Evolutionary conservation across 2,329 filamentous ascomycete species (phyloP).

Genomic region (Penicillium sp.): DNA sequence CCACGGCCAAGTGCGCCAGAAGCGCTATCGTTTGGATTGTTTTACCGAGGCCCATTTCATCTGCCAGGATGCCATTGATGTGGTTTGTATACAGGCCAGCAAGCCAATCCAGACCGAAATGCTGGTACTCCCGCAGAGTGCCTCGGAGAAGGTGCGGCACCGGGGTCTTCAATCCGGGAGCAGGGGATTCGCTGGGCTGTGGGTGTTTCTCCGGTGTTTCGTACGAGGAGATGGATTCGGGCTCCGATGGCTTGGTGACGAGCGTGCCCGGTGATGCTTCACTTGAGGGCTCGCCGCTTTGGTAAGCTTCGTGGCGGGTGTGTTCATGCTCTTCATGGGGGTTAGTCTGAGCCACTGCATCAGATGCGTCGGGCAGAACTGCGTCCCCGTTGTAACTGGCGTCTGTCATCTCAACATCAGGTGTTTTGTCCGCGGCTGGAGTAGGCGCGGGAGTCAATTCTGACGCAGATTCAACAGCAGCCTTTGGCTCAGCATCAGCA

Average conservation of each 20-base stretch:
- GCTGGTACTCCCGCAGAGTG: conserved; percentile 87
- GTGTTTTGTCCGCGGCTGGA: too few species aligned
- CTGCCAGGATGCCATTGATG: conserved; percentile 91
- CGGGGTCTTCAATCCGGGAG: conserved; percentile 52
- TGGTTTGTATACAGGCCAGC: conserved; percentile 83
- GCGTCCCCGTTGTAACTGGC: too few species aligned
- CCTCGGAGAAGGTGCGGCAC: conserved; percentile 78
- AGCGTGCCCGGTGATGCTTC: conserved; percentile 38
- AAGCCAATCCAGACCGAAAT: conserved; percentile 94
- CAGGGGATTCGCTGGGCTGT: too few species aligned
- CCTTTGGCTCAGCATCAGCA: too few species aligned
- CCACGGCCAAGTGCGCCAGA: conserved; percentile 80
- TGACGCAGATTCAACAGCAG: too few species aligned
- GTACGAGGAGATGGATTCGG: conserved; percentile 38
- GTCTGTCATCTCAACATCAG: too few species aligned
- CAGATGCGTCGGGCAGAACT: too few species aligned
- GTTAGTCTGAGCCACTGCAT: too few species aligned
- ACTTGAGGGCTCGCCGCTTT: conserved; percentile 31
- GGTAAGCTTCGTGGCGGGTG: conserved; percentile 16
- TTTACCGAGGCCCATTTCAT: conserved; percentile 97
- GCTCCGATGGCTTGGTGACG: conserved; percentile 39
- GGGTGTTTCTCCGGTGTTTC: too few species aligned
- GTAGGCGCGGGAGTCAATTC: too few species aligned
- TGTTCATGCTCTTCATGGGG: too few species aligned
- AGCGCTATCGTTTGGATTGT: conserved; percentile 96